phyloP scores from a whole-genome alignment of 2,329 filamentous ascomycete species.

The Ustulina deusta region DNA sequence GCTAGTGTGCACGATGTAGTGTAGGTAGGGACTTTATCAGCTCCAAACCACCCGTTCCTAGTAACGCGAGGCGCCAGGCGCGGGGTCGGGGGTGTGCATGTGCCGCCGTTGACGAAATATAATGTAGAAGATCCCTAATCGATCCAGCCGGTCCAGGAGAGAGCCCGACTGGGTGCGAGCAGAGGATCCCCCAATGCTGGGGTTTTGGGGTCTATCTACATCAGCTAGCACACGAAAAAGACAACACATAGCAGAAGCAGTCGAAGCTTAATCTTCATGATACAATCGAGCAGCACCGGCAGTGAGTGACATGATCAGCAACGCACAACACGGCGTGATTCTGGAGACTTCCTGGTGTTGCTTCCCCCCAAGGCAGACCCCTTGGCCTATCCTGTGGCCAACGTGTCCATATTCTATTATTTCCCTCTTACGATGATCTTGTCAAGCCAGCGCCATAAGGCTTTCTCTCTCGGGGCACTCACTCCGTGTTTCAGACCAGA shows the following conservation, averaged over 20 bases:
- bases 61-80: conserved; percentile 35
- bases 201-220: conserved; percentile 12
- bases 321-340: conserved; percentile 14
- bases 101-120: conserved; percentile 32
- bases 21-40: conserved; percentile 1
- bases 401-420: conserved; percentile 1
- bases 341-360: conserved; percentile 7
- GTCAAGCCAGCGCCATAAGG: conserved; percentile 17
- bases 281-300: conserved; percentile 15
- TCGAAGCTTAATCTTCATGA: conserved; percentile 21
- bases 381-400: neutral
- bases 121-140: conserved; percentile 24
- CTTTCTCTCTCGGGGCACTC: conserved; percentile 24
- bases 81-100: conserved; percentile 30
- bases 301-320: conserved; percentile 16
- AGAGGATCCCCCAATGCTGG: conserved; percentile 17
- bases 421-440: neutral
- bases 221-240: neutral
- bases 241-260: conserved; percentile 7
- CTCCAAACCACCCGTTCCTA: conserved; percentile 12
- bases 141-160: conserved; percentile 25
- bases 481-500: conserved; percentile 36
- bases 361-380: conserved; percentile 1
- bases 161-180: conserved; percentile 30
- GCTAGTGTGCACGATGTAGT: conserved; percentile 3